Base-by-base conservation (phyloP, 1,139 yeast genomes). In the Nakaseomyces bracarensis region DNA sequence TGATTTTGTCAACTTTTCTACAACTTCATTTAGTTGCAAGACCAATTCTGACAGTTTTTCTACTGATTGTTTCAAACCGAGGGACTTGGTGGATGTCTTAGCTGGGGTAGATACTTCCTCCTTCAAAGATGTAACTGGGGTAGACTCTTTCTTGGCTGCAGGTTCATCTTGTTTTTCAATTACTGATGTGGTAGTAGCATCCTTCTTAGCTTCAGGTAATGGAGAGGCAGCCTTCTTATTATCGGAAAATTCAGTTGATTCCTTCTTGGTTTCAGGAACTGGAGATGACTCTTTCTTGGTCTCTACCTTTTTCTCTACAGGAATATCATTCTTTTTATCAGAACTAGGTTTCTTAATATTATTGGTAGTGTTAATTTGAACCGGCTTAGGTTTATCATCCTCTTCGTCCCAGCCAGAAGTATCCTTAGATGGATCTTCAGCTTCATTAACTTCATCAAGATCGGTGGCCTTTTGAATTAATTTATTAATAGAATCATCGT, bases 41-140 rank as follows among this genome's bases (percentile, higher is more conserved):
- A 80, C 85, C 26, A 82, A 63, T 1, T 64, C 47, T 3, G 82
- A 75, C 44, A 82, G 68, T 49, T 72, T 78, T 49, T 81, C 89
- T 25, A 82, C 79, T 1, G 85, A 77, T 6, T 76, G 81, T 52
- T 79, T 79, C 49, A 82, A 67, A 1, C 86, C 82, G 27, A 80
- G 69, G 22, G 70, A 65, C 45, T 68, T 66, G 9, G 63, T 47
- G 45, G 6, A 61, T 33, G 30, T 11, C 4, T 55, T 35, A 16
- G 60, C 36, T 4, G 61, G 36, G 4, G 53, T 31, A 11, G 54
- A 31, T 2, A 49, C 30, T 37, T 46, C 46, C n/a, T 30, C 35
- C 28, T 15, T 38, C 18, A 34, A 16, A 25, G 35, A 20, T 13
- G 36, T 13, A 8, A 19, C 22, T 22, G 31, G 36, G 10, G 35